Evolutionary conservation across 1,284 basidiomycete species (phyloP), one percentile per base, ranked within the genome.

Genomic region (Leccinum pseudoinsigne): DNA sequence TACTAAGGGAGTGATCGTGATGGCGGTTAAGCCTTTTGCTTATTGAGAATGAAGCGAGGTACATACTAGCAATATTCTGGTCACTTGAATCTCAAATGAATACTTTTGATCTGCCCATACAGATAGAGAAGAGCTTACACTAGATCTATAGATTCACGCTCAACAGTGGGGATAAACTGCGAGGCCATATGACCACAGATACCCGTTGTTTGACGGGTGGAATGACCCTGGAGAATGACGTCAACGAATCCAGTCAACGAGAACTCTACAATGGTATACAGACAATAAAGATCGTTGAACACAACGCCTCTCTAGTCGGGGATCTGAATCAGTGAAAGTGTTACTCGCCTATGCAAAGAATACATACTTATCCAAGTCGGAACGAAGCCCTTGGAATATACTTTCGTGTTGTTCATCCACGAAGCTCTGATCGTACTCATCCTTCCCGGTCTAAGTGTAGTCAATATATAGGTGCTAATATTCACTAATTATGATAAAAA

Each of bases 81-180:
- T 93, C 89, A 68, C 89, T 91, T 59, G 5, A 0, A 16, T 58
- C 16, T 31, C 10, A 0, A 7, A 21, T 60, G 14, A 64, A 50
- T n/a, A 59, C 1, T 28, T 9, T 11, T 2, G 6, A 3, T 6
- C 16, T 7, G 38, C 26, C 31, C 28, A 28, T 28, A 0, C 0
- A 0, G 5, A 40, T 36, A 53, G 10, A 36, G 6, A 5, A 12
- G 18, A 4, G 75, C 86, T 76, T 74, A 92, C 86, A 92, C 87
- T 9, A 95, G 78, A 8, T 97, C 95, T 63, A 98, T 90, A 0
- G 92, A 93, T 77, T 98, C 96, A 64, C 96, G 86, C 76, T 98
- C 96, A 1, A 99, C 95, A 0, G 96, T 99, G 2, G 95, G 94
- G 64, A 99, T 97, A 74, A 98, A 98, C 8, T 93, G 82, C 1